Conservation (phyloP, 2,329 filamentous ascomycete genomes). For the Nigrograna mackinnonii region DNA sequence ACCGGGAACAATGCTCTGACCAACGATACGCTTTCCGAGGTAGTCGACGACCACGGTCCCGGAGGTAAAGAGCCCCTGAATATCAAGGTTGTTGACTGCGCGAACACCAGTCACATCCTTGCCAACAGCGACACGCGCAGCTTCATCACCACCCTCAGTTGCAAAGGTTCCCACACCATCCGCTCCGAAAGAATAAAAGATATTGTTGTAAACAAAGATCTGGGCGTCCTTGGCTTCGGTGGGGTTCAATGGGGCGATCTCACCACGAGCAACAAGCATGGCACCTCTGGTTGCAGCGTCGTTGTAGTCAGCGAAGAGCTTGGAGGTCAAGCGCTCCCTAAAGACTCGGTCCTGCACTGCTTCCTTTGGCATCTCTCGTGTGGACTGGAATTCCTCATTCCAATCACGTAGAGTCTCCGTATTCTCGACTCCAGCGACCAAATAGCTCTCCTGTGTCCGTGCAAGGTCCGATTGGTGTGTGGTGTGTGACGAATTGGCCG, state of each 20-base stretch:
- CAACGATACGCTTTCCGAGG: constrained; percentile 93
- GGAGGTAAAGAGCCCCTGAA: constrained; percentile 90
- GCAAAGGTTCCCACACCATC: constrained; percentile 98
- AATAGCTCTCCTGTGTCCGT: constrained; percentile 87
- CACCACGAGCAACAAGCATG: constrained; percentile 87
- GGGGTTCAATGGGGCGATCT: constrained; percentile 91
- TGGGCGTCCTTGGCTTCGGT: constrained; percentile 92
- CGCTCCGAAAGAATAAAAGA: constrained; percentile 98
- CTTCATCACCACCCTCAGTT: constrained; percentile 94
- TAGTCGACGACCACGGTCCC: constrained; percentile 97
- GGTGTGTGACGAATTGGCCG: constrained; percentile 64
- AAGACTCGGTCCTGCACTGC: constrained; percentile 95
- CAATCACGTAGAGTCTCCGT: constrained; percentile 94
- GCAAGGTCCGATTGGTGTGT: constrained; percentile 82
- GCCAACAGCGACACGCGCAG: constrained; percentile 90
- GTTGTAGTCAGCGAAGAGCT: constrained; percentile 97
- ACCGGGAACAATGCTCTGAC: constrained; percentile 95
- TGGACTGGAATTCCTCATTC: constrained; percentile 99
- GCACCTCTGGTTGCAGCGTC: constrained; percentile 92
- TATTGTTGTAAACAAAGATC: constrained; percentile 99
- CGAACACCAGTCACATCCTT: constrained; percentile 96
- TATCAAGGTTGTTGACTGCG: constrained; percentile 95
- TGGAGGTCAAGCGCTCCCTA: constrained; percentile 88
- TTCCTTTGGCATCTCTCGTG: constrained; percentile 89
- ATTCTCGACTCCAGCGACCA: constrained; percentile 89